Evolutionary conservation across 208 protist genomes (phyloP).

Genomic region (Leishmania mexicana): DNA sequence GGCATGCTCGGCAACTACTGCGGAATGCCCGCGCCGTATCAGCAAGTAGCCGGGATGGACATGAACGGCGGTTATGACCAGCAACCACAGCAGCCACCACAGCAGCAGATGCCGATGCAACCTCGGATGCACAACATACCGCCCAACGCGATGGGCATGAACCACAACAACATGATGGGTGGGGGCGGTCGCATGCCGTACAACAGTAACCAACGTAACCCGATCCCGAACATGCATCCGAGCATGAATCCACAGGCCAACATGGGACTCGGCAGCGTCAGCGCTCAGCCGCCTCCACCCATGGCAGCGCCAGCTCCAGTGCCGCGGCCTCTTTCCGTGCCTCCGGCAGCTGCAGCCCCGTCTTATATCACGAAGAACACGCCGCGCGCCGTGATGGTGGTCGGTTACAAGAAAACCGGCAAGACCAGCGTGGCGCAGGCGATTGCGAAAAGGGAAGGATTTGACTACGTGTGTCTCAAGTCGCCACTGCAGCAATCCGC

Average conservation of each 20-base stretch:
- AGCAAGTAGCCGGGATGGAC: conserved; percentile 16
- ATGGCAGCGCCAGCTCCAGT: conserved; percentile 3
- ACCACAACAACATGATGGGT: conserved; percentile 22
- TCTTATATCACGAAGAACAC: conserved; percentile 41
- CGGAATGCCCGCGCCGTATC: conserved; percentile 9
- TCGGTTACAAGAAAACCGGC: conserved; percentile 67
- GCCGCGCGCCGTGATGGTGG: conserved; percentile 74
- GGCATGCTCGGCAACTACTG: conserved; percentile 19
- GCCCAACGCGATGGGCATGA: conserved; percentile 22
- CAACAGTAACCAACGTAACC: conserved; percentile 12
- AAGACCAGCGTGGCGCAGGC: conserved; percentile 75
- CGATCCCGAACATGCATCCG: conserved; percentile 6
- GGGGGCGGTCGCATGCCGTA: conserved; percentile 16
- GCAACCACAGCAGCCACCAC: conserved; percentile 20
- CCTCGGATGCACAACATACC: conserved; percentile 13
- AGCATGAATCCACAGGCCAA: conserved; percentile 10
- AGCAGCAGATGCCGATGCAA: conserved; percentile 26
- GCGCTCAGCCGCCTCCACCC: conserved; percentile 15
- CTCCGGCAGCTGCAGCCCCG: conserved; percentile 1
- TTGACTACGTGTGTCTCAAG: conserved; percentile 70
- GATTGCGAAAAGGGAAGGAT: conserved; percentile 54
- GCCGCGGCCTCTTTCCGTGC: conserved; percentile 7
- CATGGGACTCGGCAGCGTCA: conserved; percentile 14
- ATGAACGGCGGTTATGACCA: conserved; percentile 24
- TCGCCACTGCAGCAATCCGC: not conserved